phyloP scores from a whole-genome alignment of 2,329 filamentous ascomycete genomes.

The Aspergillus sp. region DNA sequence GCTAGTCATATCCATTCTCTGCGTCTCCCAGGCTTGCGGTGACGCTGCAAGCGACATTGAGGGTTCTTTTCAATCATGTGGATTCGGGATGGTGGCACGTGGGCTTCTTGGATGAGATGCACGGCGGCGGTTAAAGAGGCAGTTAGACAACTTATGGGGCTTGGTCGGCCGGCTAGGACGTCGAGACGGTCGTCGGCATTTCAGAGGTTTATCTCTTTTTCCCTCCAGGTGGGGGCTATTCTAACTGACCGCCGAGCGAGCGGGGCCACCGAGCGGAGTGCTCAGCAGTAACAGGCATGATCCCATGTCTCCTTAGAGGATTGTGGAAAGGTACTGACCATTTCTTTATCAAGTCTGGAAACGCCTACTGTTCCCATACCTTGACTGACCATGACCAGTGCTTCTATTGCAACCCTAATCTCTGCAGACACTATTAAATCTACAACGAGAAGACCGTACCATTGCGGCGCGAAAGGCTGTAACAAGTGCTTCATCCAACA shows the following conservation, averaged over 20 bases:
- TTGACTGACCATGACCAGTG: conserved; percentile 29
- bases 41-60: conserved; percentile 29
- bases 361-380: neutral
- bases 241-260: too few species aligned
- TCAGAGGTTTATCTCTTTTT: too few species aligned
- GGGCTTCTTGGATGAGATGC: conserved; percentile 36
- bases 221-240: too few species aligned
- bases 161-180: neutral
- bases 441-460: conserved; percentile 51
- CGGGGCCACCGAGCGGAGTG: too few species aligned
- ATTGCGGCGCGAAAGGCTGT: conserved; percentile 45
- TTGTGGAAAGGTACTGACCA: conserved; percentile 42
- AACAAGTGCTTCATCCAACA: conserved; percentile 51
- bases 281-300: conserved; percentile 36
- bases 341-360: neutral
- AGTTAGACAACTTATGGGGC: conserved; percentile 20
- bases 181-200: too few species aligned
- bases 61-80: conserved; percentile 35
- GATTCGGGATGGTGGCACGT: conserved; percentile 33
- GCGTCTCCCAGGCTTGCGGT: conserved; percentile 30
- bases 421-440: conserved; percentile 48
- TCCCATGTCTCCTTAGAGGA: conserved; percentile 46
- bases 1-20: conserved; percentile 37
- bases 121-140: conserved; percentile 37
- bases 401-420: conserved; percentile 51